Base-by-base conservation (phyloP, 306 rosid species). In the Trifolium pratense region DNA sequence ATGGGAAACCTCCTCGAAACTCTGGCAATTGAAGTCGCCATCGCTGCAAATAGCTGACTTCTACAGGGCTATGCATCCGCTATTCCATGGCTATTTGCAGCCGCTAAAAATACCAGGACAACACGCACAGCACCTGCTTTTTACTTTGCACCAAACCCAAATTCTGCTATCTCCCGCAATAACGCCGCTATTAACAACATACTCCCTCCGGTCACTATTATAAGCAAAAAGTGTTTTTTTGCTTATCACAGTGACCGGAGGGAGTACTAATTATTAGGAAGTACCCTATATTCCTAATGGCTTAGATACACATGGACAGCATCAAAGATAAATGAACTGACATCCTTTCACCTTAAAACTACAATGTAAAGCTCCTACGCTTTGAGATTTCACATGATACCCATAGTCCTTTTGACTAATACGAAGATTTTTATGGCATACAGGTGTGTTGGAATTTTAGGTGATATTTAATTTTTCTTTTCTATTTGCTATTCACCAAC, bases 301-400 rank as follows among this genome's bases (percentile, higher is more conserved):
- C 64, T 64, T 69, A 14, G 13, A 55, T 10, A 12, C 21, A 46
- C 20, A 68, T 18, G 1, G 15, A 20, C 49, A 73, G 46, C 32
- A 68, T 16, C 55, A 32, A 61, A 59, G 18, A 68, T 26, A 25
- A 55, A 67, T 34, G 57, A 74, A 43, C 66, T 52, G 53, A 53
- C 31, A 74, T 83, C 83, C 64, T 58, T 79, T 58, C 23, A 49
- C 73, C 59, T 29, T 66, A 66, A 55, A 66, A 60, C 60, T 59
- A 53, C 29, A 5, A 51, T 52, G 43, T 21, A 49, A 52, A 66
- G 68, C 14, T 58, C 39, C 49, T 59, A 21, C 29, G 55, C 25
- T 13, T 58, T 39, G 34, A 61, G 23, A 74, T 80, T 51, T 59
- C 34, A 31, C 45, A 70, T 11, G 37, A 69, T 75, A 32, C 15